Evolutionary conservation across 768 basidiomycete genomes (phyloP).

Genomic region (Boletellus emodensis): DNA sequence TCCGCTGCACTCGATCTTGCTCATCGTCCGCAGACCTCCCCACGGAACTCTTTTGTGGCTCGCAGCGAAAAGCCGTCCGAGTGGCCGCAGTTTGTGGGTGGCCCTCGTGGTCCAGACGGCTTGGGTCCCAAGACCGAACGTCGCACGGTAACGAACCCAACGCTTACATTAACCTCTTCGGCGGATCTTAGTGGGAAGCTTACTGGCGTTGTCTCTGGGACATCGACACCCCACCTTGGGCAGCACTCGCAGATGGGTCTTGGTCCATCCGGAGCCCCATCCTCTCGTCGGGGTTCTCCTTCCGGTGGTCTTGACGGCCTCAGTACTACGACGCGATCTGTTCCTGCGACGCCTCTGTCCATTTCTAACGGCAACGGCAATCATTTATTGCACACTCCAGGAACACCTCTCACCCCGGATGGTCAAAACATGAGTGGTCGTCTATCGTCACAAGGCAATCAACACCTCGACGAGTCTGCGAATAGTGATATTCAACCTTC

Average conservation of each 20-base stretch:
- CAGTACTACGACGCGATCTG: conserved; percentile 65
- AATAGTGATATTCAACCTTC: conserved; percentile 66
- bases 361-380: conserved; percentile 44
- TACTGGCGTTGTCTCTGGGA: conserved; percentile 48
- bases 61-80: conserved; percentile 79
- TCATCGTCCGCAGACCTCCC: conserved; percentile 78
- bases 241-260: conserved; percentile 54
- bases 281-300: conserved; percentile 74
- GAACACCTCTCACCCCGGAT: conserved; percentile 60
- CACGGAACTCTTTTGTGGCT: conserved; percentile 53
- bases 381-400: conserved; percentile 60
- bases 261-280: conserved; percentile 33
- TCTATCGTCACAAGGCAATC: conserved; percentile 43
- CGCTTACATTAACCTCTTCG: conserved; percentile 56
- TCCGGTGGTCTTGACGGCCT: conserved; percentile 59
- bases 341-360: conserved; percentile 74
- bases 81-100: conserved; percentile 86
- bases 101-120: conserved; percentile 58
- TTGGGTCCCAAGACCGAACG: conserved; percentile 54
- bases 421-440: conserved; percentile 60
- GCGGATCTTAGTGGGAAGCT: conserved; percentile 48
- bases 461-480: conserved; percentile 47
- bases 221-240: conserved; percentile 59
- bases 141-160: conserved; percentile 72
- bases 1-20: conserved; percentile 94